Evolutionary conservation across 805 yeast genomes (phyloP).

Genomic region (Brettanomyces custersianus): DNA sequence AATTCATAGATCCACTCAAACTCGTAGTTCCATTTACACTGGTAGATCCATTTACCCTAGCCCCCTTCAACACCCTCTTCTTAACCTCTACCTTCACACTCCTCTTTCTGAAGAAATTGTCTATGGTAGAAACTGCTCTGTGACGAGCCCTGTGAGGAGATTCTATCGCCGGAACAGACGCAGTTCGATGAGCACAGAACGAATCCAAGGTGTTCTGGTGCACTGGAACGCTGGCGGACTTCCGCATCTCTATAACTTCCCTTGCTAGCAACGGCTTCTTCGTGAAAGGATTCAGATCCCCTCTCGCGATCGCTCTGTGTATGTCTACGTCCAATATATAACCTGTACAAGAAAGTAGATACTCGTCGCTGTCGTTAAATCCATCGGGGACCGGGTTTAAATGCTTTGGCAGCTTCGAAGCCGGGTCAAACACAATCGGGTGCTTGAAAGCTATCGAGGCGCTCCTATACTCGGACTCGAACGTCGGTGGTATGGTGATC

Average conservation of each 20-base stretch:
- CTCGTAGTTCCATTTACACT: too few species aligned
- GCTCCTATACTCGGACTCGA: slow-evolving; percentile 46
- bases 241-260: slow-evolving; percentile 24
- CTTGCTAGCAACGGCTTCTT: slow-evolving; percentile 38
- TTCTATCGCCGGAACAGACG: slow-evolving; percentile 1
- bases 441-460: slow-evolving; percentile 77
- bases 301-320: slow-evolving; percentile 52
- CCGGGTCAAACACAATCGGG: slow-evolving; percentile 81
- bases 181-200: background rate
- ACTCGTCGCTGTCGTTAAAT: slow-evolving; percentile 16
- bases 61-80: too few species aligned
- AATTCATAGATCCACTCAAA: too few species aligned
- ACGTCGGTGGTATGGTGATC: slow-evolving; percentile 42
- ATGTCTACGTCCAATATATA: slow-evolving; percentile 31
- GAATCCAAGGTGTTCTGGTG: slow-evolving; percentile 3
- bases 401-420: slow-evolving; percentile 36
- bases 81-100: too few species aligned
- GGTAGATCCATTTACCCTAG: too few species aligned
- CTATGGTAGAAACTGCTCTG: slow-evolving; percentile 15
- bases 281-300: slow-evolving; percentile 58
- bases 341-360: slow-evolving; percentile 36
- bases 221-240: slow-evolving; percentile 1
- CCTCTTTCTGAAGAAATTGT: slow-evolving; percentile 13
- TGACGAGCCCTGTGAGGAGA: slow-evolving; percentile 6
- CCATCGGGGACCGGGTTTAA: slow-evolving; percentile 47